Percentiles rank a stretch among this genome's conserved stretches.
These are phyloP conservation scores for Aspergillus thermomutatus DNA, from an alignment of 2,329 filamentous ascomycete species.

Conservation along the genomic window DNA sequence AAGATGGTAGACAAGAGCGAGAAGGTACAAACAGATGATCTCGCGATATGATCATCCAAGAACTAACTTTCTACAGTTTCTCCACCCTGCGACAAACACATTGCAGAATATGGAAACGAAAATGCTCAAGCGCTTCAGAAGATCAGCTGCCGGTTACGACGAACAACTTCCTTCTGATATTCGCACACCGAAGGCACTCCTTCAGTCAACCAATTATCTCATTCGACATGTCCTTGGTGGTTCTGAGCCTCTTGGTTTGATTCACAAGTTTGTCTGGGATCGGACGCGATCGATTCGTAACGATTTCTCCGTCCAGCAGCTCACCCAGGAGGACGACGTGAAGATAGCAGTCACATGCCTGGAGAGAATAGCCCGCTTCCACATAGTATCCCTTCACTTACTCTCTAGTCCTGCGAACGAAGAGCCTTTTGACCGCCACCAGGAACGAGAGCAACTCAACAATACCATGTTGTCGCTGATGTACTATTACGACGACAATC, in stretches of 20 bases:
- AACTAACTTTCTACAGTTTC: constrained; percentile 20
- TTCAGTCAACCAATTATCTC: constrained; percentile 47
- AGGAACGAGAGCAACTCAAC: constrained; percentile 63
- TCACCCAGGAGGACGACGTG: constrained; percentile 56
- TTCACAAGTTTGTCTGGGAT: constrained; percentile 65
- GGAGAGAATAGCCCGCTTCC: constrained; percentile 62
- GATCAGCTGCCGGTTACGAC: constrained; percentile 61
- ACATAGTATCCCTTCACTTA: constrained; percentile 60
- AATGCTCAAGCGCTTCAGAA: constrained; percentile 64
- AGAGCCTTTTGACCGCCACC: constrained; percentile 54
- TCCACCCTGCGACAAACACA: constrained; percentile 33
- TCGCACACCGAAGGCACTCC: constrained; percentile 52
- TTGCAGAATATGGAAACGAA: constrained; percentile 35
- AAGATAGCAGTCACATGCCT: constrained; percentile 57
- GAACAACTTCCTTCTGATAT: constrained; percentile 63
- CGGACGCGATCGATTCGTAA: constrained; percentile 62
- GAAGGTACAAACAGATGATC: constrained; percentile 43
- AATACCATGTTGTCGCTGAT: constrained; percentile 60
- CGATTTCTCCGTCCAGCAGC: constrained; percentile 62
- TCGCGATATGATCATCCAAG: neutral
- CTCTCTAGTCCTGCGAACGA: constrained; percentile 51
- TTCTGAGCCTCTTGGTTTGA: constrained; percentile 46
- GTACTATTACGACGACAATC: constrained; percentile 58
- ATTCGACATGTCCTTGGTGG: constrained; percentile 52
- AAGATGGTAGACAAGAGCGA: constrained; percentile 61